A percentile compares a stretch with the other conserved stretches of the same genome.
phyloP scores from a whole-genome alignment of 2,329 filamentous ascomycete genomes.

The Biscogniauxia sp. region DNA sequence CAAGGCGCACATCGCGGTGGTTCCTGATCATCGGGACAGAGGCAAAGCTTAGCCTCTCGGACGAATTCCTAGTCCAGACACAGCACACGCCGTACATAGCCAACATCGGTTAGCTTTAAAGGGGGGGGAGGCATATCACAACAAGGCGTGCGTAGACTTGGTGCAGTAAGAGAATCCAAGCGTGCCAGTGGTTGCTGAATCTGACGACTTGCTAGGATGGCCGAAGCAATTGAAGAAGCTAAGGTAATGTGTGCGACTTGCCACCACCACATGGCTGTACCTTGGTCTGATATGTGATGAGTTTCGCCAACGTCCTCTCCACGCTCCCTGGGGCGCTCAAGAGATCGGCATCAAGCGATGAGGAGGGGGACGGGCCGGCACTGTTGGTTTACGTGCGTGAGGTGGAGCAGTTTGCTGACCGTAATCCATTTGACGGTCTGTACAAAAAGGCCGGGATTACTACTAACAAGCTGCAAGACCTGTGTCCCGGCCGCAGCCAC shows the following conservation, averaged over 20 bases:
- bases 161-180: neutral
- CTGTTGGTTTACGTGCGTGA: neutral
- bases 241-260: neutral
- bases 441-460: neutral
- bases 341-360: neutral
- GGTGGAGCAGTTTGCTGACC: neutral
- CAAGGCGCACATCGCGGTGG: neutral
- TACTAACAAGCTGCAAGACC: neutral
- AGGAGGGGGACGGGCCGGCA: too few relatives aligned
- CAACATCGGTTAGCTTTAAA: neutral
- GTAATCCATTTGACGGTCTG: neutral
- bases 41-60: neutral
- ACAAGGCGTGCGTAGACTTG: neutral
- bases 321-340: neutral
- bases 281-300: neutral
- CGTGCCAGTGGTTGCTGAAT: neutral
- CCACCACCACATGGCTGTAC: neutral
- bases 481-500: neutral
- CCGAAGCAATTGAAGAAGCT: neutral
- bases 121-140: neutral
- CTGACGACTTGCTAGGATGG: neutral
- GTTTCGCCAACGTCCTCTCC: neutral
- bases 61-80: neutral
- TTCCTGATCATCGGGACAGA: constrained; percentile 1
- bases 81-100: neutral